Base-by-base conservation (phyloP, 495 filamentous ascomycete species). In the Choiromyces venosus region DNA sequence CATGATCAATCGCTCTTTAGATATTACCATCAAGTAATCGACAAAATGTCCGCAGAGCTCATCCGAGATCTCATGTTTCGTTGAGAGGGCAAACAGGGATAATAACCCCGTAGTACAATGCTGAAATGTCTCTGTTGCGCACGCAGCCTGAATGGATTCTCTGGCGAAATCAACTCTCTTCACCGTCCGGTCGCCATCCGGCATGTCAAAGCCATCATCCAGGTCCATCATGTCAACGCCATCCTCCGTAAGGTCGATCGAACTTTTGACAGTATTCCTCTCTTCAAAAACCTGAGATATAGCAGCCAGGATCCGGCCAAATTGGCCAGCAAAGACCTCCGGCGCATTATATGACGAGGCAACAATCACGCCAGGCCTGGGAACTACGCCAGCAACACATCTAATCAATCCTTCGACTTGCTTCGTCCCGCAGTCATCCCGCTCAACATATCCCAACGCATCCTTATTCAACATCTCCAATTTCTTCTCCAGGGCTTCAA, bases 151-250 rank as follows among this genome's bases (percentile, higher is more conserved):
- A 70, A 69, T 86, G 84, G 42, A 85, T 81, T 70, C 83, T 74
- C 36, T 88, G 81, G 0, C 81, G 75, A 61, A 86, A 73, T 71
- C 89, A 83, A 70, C 84, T 79, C 70, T 89, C 82, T 29, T 79
- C 83, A 85, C 66, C 73, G 82, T 52, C 85, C 84, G 74, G 86
- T 89, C 66, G 80, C 78, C 66, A 88, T 85, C 4, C 86, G 86
- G 37, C 88, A 80, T 71, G 36, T 78, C 86, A 37, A 93, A 89
- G 19, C 86, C 87, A 68, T 90, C 88, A 75, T 97, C 93, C 35
- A 96, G 79, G 71, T 97, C 93, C 91, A 96, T 93, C 19, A 83
- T 75, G 76, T 94, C 90, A 42, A 83, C 82, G 18, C 65, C 66
- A 25, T 66, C 40, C 21, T 72, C 78, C 0, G 78, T 56, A 37